Conservation (phyloP, 768 basidiomycete genomes). For the Trametes gibbosa region DNA sequence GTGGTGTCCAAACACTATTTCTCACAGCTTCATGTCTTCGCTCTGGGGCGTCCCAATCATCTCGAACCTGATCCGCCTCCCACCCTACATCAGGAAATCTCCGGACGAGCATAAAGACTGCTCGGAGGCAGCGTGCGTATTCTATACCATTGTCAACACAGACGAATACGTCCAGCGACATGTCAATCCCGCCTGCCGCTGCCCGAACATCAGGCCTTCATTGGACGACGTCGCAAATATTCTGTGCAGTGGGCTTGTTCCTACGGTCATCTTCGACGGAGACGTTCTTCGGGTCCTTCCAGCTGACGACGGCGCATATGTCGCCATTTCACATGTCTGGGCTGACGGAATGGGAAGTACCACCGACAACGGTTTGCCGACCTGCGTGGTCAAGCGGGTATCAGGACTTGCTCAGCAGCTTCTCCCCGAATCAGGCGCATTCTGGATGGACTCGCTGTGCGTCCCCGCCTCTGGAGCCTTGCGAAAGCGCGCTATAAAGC, state of each 20-base stretch:
- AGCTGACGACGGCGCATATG: background rate
- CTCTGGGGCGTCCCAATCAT: background rate
- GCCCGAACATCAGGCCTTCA: background rate
- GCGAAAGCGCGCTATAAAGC: slow-evolving; percentile 8
- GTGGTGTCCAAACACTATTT: slow-evolving; percentile 1
- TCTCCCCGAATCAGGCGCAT: slow-evolving; percentile 5
- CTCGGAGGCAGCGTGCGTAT: background rate
- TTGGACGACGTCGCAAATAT: background rate
- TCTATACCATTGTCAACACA: background rate
- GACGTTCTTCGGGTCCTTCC: background rate
- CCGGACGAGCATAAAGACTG: background rate
- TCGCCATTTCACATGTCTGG: slow-evolving; percentile 18
- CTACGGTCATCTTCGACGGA: background rate
- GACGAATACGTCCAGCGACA: background rate
- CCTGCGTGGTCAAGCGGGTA: slow-evolving; percentile 7
- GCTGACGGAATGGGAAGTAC: slow-evolving; percentile 16
- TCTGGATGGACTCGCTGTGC: slow-evolving; percentile 17
- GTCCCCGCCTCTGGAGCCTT: background rate
- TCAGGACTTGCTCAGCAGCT: background rate
- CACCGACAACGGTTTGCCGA: slow-evolving; percentile 11
- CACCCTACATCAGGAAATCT: background rate
- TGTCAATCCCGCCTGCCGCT: background rate
- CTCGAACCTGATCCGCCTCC: background rate
- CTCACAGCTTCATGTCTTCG: background rate
- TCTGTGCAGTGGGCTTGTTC: background rate